phyloP scores from a whole-genome alignment of 2,329 filamentous ascomycete genomes.

The Colletotrichum karsti region DNA sequence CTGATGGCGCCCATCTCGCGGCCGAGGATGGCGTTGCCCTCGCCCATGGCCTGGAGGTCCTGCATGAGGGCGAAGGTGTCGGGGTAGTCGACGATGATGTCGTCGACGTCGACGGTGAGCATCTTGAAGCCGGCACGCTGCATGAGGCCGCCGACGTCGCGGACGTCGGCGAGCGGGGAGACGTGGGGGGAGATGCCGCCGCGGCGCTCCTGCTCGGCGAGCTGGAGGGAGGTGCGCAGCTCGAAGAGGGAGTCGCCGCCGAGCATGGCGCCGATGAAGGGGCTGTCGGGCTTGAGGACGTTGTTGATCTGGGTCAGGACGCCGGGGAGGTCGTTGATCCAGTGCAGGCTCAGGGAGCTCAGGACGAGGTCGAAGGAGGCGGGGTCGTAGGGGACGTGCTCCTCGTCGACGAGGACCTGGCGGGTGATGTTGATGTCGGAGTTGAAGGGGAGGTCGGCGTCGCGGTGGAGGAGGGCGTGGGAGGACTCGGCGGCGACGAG shows the following conservation, averaged over 20 bases:
- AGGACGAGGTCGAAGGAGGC: slow-evolving; percentile 89
- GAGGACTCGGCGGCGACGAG: slow-evolving; percentile 88
- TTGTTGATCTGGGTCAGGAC: slow-evolving; percentile 86
- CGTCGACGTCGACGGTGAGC: slow-evolving; percentile 95
- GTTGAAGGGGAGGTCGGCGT: slow-evolving; percentile 80
- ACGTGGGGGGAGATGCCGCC: slow-evolving; percentile 94
- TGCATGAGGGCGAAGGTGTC: slow-evolving; percentile 90
- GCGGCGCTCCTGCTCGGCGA: slow-evolving; percentile 88
- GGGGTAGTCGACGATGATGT: slow-evolving; percentile 95
- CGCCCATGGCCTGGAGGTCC: slow-evolving; percentile 96
- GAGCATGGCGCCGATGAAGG: slow-evolving; percentile 96
- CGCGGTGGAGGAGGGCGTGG: slow-evolving; percentile 79
- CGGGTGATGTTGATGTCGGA: slow-evolving; percentile 75
- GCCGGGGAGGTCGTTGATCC: slow-evolving; percentile 95
- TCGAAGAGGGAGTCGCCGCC: slow-evolving; percentile 95
- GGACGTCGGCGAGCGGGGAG: slow-evolving; percentile 89
- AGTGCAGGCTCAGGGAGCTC: slow-evolving; percentile 90
- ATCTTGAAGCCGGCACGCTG: slow-evolving; percentile 92
- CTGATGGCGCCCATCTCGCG: slow-evolving; percentile 81
- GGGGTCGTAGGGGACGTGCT: slow-evolving; percentile 80
- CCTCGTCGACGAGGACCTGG: slow-evolving; percentile 77
- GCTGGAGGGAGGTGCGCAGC: slow-evolving; percentile 89
- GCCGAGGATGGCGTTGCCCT: slow-evolving; percentile 88
- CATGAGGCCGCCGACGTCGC: slow-evolving; percentile 88
- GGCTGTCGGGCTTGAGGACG: slow-evolving; percentile 86